Percentiles rank a stretch among this genome's conserved stretches.
Conservation (phyloP, 2,329 filamentous ascomycete genomes). For the Colletotrichum sp. region DNA sequence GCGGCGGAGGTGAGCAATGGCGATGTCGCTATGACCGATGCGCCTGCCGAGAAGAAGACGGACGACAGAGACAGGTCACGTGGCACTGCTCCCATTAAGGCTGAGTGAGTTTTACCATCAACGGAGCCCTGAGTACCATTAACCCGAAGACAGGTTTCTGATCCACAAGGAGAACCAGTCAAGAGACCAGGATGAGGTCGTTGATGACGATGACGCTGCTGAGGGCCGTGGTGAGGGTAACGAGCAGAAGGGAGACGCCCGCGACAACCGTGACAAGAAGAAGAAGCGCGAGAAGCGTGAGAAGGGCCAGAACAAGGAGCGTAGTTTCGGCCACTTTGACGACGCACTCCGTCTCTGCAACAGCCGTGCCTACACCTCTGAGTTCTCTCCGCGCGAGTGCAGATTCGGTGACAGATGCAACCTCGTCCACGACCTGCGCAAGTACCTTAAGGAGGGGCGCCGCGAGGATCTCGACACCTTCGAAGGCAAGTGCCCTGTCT, state of each 20-base stretch:
- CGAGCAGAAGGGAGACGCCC: constrained; percentile 52
- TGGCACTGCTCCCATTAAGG: constrained; percentile 40
- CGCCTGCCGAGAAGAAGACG: not conserved
- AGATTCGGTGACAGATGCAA: constrained; percentile 82
- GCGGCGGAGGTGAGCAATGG: not conserved
- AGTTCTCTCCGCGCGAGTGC: constrained; percentile 84
- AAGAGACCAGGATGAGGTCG: constrained; percentile 60
- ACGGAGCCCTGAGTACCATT: not conserved
- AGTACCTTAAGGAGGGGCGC: constrained; percentile 83
- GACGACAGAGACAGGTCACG: constrained; percentile 24
- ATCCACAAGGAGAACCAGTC: constrained; percentile 37
- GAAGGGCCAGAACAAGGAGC: constrained; percentile 76
- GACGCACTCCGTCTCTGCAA: constrained; percentile 82
- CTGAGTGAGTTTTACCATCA: constrained; percentile 34
- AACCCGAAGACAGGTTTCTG: constrained; percentile 33
- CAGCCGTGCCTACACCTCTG: constrained; percentile 71
- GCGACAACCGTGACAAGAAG: constrained; percentile 49
- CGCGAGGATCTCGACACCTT: constrained; percentile 80
- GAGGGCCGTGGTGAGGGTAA: constrained; percentile 44
- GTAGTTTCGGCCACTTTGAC: constrained; percentile 79
- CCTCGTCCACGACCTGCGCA: constrained; percentile 82
- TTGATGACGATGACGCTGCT: constrained; percentile 55
- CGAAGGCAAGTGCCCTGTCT: constrained; percentile 81
- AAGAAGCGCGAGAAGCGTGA: constrained; percentile 57
- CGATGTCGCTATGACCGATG: constrained; percentile 15